Base-by-base conservation (phyloP, 352 stramenopile genomes). In the Pythium coloratum region DNA sequence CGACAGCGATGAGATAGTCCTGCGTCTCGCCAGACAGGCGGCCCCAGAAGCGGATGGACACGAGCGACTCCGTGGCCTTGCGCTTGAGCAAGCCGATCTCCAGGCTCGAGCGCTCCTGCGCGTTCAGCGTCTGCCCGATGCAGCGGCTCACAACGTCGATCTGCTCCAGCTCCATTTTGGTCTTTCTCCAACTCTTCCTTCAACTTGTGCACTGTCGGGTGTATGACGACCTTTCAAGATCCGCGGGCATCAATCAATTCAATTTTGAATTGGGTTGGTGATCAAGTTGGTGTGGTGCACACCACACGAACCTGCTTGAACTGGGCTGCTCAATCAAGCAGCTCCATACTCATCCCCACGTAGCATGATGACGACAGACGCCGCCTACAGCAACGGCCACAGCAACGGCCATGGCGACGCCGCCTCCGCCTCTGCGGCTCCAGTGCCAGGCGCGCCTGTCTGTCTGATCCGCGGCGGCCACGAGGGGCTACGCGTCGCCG, bases 31-130 rank as follows among this genome's bases (percentile, higher is more conserved):
- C 86, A 12, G 62, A 63, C 50, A 92, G 66, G 50, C 81, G 77
- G 2, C 84, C 86, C 86, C 86, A 94, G 65, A 94, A 91, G 33
- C 81, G 82, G 50, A 94, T 76, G 46, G 77, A 86, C 32, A 75
- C 54, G 14, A 92, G 76, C 33, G 69, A 70, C 67, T 94, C 86
- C 5, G 81, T 89, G 26, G 81, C 80, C 55, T 72, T 73, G 47
- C 84, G 82, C 71, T 91, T 90, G 26, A 89, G 69, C 66, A 94
- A 72, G 0, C 83, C 84, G 44, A 91, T 73, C 70, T 94, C 84
- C 7, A 94, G 70, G 55, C 88, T 92, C 26, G 84, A 94, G 1
- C 82, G 77, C 68, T 94, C 82, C 72, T 91, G 84, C 7, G 81
- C 71, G 28, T 84, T 92, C 58, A 94, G 73, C 56, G 81, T 87